Conservation (phyloP, 108 stramenopile genomes). For the Skeletonema grethae region DNA sequence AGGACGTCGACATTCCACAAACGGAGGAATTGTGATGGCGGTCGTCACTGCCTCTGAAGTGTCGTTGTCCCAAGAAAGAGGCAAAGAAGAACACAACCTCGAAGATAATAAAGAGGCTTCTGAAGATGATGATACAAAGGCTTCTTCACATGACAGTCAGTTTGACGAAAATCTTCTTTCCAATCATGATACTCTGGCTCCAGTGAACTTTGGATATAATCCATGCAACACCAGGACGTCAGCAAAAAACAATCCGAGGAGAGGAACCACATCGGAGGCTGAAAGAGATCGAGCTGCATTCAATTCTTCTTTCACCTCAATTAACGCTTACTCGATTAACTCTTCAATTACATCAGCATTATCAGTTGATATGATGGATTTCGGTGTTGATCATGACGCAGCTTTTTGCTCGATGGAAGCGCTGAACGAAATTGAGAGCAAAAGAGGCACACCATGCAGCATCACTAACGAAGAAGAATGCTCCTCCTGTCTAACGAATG, state of each 20-base stretch:
- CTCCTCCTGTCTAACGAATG: neutral
- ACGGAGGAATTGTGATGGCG: neutral
- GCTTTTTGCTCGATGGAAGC: neutral
- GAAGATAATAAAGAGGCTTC: neutral
- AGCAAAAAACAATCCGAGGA: neutral
- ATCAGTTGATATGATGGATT: constrained; percentile 2
- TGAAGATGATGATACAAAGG: neutral
- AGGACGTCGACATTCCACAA: neutral
- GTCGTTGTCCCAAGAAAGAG: neutral
- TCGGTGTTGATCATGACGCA: neutral
- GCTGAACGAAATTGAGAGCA: neutral
- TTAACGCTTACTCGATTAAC: neutral
- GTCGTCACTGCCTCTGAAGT: neutral
- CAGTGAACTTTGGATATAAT: neutral
- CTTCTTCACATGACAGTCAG: neutral
- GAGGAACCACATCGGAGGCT: neutral
- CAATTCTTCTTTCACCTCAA: neutral
- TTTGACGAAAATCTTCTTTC: neutral
- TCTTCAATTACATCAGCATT: neutral
- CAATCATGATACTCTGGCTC: neutral
- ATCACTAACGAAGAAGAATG: neutral
- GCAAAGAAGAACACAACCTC: neutral
- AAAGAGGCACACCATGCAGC: neutral
- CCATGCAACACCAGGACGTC: neutral
- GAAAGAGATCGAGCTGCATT: neutral